A percentile compares a stretch with the other conserved stretches of the same genome.
phyloP scores from a whole-genome alignment of 192 early-diverging fungal species.

The Funneliformis geosporum region DNA sequence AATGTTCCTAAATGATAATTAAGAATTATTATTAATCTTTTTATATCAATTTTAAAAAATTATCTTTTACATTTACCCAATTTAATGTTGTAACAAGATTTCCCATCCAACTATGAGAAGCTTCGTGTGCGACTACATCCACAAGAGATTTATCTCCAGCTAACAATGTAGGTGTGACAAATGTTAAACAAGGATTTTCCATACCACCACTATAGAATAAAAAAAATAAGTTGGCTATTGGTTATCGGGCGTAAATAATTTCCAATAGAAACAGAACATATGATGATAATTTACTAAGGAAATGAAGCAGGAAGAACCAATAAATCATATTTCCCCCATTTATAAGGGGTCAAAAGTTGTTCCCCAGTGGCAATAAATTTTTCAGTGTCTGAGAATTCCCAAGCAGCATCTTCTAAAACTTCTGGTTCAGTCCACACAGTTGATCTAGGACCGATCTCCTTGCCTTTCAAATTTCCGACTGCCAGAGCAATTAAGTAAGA shows the following conservation, averaged over 20 bases:
- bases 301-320: slow-evolving; percentile 86
- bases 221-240: background rate
- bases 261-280: background rate
- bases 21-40: background rate
- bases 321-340: slow-evolving; percentile 96
- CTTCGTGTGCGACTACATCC: slow-evolving; percentile 95
- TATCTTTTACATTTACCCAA: slow-evolving; percentile 64
- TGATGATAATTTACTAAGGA: slow-evolving; percentile 58
- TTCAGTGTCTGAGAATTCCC: slow-evolving; percentile 88
- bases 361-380: slow-evolving; percentile 69
- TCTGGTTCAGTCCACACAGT: slow-evolving; percentile 98
- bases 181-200: slow-evolving; percentile 98
- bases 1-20: slow-evolving; percentile 53
- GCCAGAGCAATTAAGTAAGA: slow-evolving; percentile 95
- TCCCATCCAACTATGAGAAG: slow-evolving; percentile 89
- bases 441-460: slow-evolving; percentile 84
- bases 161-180: slow-evolving; percentile 95
- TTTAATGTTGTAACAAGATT: slow-evolving; percentile 81
- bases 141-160: slow-evolving; percentile 93
- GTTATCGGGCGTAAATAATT: background rate
- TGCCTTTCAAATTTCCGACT: slow-evolving; percentile 82
- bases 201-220: slow-evolving; percentile 65
- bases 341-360: slow-evolving; percentile 82
- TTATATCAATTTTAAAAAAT: background rate
- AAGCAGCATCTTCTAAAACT: slow-evolving; percentile 82